phyloP scores from a whole-genome alignment of 768 basidiomycete genomes.

The Psilocybe tampanensis region DNA sequence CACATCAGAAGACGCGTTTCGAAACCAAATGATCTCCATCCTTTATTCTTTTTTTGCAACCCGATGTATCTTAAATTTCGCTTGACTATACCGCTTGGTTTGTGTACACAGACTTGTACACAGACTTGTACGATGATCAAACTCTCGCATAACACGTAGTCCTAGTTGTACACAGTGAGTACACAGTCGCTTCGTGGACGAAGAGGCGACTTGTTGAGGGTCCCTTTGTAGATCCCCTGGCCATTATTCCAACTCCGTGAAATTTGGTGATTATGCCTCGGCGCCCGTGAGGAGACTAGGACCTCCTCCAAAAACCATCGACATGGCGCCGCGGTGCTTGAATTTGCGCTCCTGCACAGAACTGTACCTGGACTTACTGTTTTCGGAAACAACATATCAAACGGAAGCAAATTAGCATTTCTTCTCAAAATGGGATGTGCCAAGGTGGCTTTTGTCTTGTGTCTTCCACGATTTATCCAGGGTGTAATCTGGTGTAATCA shows the following conservation, averaged over 20 bases:
- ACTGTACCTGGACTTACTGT: constrained; percentile 5
- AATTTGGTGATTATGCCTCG: no score
- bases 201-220: no score
- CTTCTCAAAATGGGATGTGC: constrained; percentile 13
- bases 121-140: neutral
- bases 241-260: no score
- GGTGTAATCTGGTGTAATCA: neutral
- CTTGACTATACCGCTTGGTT: no score
- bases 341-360: neutral
- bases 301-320: no score
- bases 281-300: neutral
- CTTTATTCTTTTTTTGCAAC: neutral
- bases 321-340: neutral
- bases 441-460: neutral
- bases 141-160: no score
- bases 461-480: neutral
- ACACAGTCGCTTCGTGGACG: no score
- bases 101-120: no score
- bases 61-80: neutral
- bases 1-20: neutral
- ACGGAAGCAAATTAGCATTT: constrained; percentile 21
- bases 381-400: constrained; percentile 9
- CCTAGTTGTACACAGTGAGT: no score
- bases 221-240: no score
- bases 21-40: neutral